These are phyloP conservation scores for Phlebiopsis flavidoalba DNA, from an alignment of 768 basidiomycete species.

Conservation along the genomic window DNA sequence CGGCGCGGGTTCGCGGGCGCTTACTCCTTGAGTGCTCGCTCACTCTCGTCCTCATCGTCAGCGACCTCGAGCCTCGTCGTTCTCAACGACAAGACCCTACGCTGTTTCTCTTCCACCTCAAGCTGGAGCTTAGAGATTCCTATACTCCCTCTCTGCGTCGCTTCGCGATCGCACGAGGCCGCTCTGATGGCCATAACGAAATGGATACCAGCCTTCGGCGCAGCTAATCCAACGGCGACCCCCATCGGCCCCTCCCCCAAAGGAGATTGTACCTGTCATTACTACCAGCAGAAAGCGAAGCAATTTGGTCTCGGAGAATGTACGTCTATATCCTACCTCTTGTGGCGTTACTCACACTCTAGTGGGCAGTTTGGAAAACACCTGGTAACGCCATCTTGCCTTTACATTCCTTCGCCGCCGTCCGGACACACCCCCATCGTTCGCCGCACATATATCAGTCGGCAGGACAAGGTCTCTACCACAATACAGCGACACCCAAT, in stretches of 20 bases:
- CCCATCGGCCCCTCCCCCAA: slow-evolving; percentile 12
- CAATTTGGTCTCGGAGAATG: slow-evolving; percentile 97
- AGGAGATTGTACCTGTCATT: slow-evolving; percentile 19
- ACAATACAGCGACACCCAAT: neutral
- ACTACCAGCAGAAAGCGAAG: slow-evolving; percentile 66
- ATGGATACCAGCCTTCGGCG: slow-evolving; percentile 23
- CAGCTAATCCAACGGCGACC: slow-evolving; percentile 12
- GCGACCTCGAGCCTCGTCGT: neutral
- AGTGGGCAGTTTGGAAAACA: slow-evolving; percentile 83
- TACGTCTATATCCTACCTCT: slow-evolving; percentile 37
- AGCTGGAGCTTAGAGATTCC: neutral
- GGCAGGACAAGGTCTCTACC: neutral
- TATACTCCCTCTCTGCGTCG: neutral
- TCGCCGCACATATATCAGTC: neutral
- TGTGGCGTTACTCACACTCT: slow-evolving; percentile 8
- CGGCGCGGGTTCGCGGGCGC: slow-evolving; percentile 7
- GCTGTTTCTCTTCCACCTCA: neutral
- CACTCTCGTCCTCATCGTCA: neutral
- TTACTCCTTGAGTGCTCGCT: neutral
- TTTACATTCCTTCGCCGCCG: neutral
- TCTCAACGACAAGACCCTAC: neutral
- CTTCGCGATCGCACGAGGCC: slow-evolving; percentile 5
- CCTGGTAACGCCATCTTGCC: slow-evolving; percentile 60
- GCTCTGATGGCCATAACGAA: slow-evolving; percentile 21
- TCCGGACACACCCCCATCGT: neutral